Evolutionary conservation across 1,284 basidiomycete genomes (phyloP).

Genomic region (Trametes polyzona): DNA sequence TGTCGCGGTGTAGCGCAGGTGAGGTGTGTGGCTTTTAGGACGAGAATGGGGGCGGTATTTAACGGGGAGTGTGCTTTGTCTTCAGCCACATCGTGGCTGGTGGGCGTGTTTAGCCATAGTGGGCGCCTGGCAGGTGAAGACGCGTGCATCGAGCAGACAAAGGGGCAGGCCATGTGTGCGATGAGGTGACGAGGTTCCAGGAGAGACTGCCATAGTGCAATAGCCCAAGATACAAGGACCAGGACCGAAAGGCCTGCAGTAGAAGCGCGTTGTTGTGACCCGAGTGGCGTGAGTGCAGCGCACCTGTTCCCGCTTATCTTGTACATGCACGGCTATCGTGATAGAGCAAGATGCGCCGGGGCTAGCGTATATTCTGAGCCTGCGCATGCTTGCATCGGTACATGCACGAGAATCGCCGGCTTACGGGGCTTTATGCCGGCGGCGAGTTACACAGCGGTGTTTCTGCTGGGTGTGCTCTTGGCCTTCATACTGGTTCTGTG

Average conservation of each 20-base stretch:
- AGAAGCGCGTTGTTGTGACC: neutral
- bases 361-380: too few species aligned
- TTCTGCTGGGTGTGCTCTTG: too few species aligned
- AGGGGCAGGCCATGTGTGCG: neutral
- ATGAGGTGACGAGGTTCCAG: neutral
- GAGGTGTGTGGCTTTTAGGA: neutral
- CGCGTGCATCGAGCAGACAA: neutral
- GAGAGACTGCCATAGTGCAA: neutral
- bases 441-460: too few species aligned
- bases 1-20: neutral
- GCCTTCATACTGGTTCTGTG: too few species aligned
- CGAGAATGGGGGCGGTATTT: constrained; percentile 5
- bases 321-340: too few species aligned
- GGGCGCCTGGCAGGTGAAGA: neutral
- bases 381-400: too few species aligned
- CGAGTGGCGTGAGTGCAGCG: neutral
- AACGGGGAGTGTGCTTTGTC: constrained; percentile 12
- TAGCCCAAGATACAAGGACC: neutral
- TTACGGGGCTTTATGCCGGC: too few species aligned
- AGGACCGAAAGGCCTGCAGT: neutral
- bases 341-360: too few species aligned
- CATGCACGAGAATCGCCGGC: too few species aligned
- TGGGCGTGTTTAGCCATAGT: neutral
- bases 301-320: neutral
- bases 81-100: constrained; percentile 9